A percentile compares a stretch with the other conserved stretches of the same genome.
Conservation (phyloP, 2,329 filamentous ascomycete species). For the Penicillium psychrosexuale region DNA sequence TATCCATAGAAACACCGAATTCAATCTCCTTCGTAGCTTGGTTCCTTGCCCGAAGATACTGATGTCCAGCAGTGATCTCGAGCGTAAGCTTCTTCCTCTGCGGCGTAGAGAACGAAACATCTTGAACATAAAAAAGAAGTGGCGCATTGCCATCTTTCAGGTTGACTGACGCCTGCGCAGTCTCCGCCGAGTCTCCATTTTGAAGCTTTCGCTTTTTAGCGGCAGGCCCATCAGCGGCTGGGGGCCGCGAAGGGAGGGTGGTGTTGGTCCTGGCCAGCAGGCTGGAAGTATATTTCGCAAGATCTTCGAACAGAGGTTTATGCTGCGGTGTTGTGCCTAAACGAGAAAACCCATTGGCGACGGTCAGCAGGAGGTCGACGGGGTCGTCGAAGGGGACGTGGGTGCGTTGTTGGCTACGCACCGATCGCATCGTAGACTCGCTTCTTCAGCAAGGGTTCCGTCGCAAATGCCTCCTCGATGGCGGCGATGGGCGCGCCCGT, state of each 20-base stretch:
- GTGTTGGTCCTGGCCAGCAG: constrained; percentile 35
- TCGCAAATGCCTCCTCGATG: constrained; percentile 44
- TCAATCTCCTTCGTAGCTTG: constrained; percentile 53
- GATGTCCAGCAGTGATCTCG: constrained; percentile 49
- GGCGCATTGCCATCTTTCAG: constrained; percentile 32
- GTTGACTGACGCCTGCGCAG: constrained; percentile 31
- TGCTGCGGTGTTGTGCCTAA: constrained; percentile 40
- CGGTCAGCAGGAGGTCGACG: constrained; percentile 14
- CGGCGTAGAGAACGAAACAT: constrained; percentile 60
- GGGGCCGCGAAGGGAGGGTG: constrained; percentile 26
- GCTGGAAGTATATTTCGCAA: constrained; percentile 46
- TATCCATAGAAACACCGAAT: constrained; percentile 50
- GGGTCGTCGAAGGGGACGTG: constrained; percentile 5
- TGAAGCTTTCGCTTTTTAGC: constrained; percentile 52
- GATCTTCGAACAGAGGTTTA: constrained; percentile 47
- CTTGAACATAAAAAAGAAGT: constrained; percentile 48
- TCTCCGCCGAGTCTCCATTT: constrained; percentile 32
- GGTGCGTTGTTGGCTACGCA: constrained; percentile 26
- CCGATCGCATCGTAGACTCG: constrained; percentile 45
- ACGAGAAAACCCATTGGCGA: constrained; percentile 7
- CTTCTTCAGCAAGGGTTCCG: constrained; percentile 39
- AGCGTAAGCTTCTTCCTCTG: constrained; percentile 63
- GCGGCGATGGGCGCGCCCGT: constrained; percentile 24
- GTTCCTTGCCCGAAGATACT: constrained; percentile 50
- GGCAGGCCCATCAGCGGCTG: constrained; percentile 32